Evolutionary conservation across 768 basidiomycete species (phyloP), one percentile per base, ranked within the genome.

Genomic region (Myochromella boudieri): DNA sequence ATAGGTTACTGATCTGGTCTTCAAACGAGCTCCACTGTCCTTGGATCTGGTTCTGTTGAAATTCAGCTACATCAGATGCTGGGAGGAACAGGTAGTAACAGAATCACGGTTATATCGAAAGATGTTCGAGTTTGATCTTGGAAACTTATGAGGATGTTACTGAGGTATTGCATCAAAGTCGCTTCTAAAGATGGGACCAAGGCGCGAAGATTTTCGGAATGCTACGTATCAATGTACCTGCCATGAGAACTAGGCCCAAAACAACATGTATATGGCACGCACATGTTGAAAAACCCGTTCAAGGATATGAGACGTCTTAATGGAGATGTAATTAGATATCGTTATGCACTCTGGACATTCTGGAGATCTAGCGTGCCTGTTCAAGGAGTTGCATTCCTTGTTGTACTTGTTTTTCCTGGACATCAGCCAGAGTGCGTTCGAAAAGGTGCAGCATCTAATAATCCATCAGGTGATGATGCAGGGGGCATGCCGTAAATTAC

Each of bases 61-160:
- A 42, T 6, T 6, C 27, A 17, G 17, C 22, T 14, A 27, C 6
- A n/a, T 41, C 12, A 24, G 27, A 18, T 6, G 31, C 15, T 42
- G 40, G 17, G 12, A 29, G 18, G 28, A 4, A 12, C 18, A 18
- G 11, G 4, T 15, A 6, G n/a, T 2, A 3, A 11, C 18, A 44
- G n/a, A 9, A 17, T 32, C 43, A 58, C 56, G 17, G 48, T 48
- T 18, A 58, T 44, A n/a, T 54, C 32, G 10, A 53, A 15, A n/a
- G 48, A 55, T 4, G 46, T 22, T 34, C 46, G 51, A 3, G 43
- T 48, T 33, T 51, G 41, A 27, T 39, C 44, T n/a, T 43, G 15
- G 15, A 51, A 44, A 11, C 44, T 21, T 5, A 12, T 21, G 43
- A 50, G 25, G 15, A 47, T 44, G 9, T 38, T 41, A 27, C 51